Evolutionary conservation across 345 rosid genomes (phyloP).

Genomic region (Eucalyptus cloeziana): DNA sequence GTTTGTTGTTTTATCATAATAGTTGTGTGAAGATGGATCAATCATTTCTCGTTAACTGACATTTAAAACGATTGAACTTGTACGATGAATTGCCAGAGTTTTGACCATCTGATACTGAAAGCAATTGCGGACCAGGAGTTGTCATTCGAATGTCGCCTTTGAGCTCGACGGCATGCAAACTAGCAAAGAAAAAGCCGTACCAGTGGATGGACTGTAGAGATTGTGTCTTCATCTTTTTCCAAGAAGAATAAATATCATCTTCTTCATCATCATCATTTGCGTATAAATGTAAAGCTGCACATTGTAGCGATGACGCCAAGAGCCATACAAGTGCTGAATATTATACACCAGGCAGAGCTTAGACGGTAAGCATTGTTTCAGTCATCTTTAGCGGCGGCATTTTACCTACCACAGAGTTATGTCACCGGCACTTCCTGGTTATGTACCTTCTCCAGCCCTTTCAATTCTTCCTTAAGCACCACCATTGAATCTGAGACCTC

Average conservation of each 20-base stretch:
- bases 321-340: neutral
- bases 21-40: neutral
- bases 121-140: neutral
- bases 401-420: neutral
- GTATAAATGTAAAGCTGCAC: neutral
- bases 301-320: neutral
- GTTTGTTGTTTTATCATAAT: neutral
- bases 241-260: neutral
- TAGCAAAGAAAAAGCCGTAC: neutral
- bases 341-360: neutral
- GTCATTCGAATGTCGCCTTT: neutral
- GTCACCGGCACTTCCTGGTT: neutral
- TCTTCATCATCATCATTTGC: neutral
- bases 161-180: neutral
- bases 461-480: slow-evolving; percentile 37
- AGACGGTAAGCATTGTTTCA: neutral
- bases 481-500: slow-evolving; percentile 56
- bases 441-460: slow-evolving; percentile 1
- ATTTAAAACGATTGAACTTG: neutral
- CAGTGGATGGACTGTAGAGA: neutral
- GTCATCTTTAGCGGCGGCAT: neutral
- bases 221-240: neutral
- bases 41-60: neutral
- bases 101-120: neutral
- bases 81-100: neutral